Percentiles rank a stretch among this genome's conserved stretches.
phyloP scores from a whole-genome alignment of 1,139 yeast genomes.

The Pneumocystis sp. region DNA sequence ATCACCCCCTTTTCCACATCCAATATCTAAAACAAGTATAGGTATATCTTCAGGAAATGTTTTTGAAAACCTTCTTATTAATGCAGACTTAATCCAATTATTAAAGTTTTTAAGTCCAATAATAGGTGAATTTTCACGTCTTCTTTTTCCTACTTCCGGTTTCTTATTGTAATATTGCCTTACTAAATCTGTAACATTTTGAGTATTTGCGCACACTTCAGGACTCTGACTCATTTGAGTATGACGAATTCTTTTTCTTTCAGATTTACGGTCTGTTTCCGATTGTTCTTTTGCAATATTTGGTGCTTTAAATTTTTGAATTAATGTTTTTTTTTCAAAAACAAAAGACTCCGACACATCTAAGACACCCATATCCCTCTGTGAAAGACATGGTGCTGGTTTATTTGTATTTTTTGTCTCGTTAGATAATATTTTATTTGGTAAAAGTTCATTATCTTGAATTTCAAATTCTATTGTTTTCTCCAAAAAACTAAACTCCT shows the following conservation, averaged over 20 bases:
- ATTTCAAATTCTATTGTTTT: neutral
- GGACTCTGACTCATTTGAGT: neutral
- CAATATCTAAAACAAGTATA: conserved; percentile 60
- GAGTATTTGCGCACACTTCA: neutral
- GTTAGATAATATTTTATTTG: neutral
- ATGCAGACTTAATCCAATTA: conserved; percentile 75
- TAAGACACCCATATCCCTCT: neutral
- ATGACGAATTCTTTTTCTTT: neutral
- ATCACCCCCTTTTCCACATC: conserved; percentile 98
- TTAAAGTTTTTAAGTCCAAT: conserved; percentile 76
- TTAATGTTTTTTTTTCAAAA: neutral
- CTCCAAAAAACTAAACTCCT: neutral
- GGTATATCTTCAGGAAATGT: neutral
- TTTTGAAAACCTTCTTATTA: conserved; percentile 52
- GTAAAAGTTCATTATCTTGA: neutral
- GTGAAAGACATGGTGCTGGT: neutral
- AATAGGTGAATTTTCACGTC: conserved; percentile 67
- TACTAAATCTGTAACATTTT: conserved; percentile 32
- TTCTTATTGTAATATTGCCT: conserved; percentile 75
- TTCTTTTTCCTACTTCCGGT: conserved; percentile 51
- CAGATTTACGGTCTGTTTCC: neutral
- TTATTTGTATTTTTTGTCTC: neutral
- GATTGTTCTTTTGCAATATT: neutral
- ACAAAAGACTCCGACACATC: neutral
- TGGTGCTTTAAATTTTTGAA: neutral